Evolutionary conservation across 768 basidiomycete species (phyloP).

Genomic region (Cystofilobasidium bisporidii): DNA sequence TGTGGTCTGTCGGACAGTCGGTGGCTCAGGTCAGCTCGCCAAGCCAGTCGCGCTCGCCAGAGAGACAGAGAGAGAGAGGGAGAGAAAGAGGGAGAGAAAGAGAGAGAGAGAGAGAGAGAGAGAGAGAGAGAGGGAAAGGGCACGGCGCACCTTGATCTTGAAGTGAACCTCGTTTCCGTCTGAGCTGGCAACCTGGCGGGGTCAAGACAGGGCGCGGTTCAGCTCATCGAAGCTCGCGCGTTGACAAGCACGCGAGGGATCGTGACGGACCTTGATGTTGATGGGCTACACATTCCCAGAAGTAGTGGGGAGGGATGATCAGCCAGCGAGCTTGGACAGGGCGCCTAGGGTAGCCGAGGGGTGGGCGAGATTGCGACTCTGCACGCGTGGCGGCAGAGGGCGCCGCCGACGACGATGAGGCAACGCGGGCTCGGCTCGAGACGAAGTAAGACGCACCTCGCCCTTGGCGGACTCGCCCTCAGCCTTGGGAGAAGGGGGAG

Average conservation of each 20-base stretch:
- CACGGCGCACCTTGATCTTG: constrained; percentile 4
- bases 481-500: background rate
- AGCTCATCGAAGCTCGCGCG: too few relatives aligned
- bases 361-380: background rate
- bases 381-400: background rate
- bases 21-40: too few relatives aligned
- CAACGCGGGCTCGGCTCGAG: background rate
- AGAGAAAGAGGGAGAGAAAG: too few relatives aligned
- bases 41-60: too few relatives aligned
- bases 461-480: constrained; percentile 9
- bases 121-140: background rate
- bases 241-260: background rate
- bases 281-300: too few relatives aligned
- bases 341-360: too few relatives aligned
- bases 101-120: too few relatives aligned
- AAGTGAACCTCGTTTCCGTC: constrained; percentile 6
- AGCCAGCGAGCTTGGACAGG: background rate
- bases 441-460: background rate
- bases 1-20: background rate
- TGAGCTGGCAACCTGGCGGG: background rate
- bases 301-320: background rate
- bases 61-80: too few relatives aligned
- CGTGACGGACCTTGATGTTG: background rate
- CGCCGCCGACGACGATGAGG: too few relatives aligned
- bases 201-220: background rate